These are phyloP conservation scores for Lenzites betulinus DNA, from an alignment of 768 basidiomycete genomes.

Conservation along the genomic window DNA sequence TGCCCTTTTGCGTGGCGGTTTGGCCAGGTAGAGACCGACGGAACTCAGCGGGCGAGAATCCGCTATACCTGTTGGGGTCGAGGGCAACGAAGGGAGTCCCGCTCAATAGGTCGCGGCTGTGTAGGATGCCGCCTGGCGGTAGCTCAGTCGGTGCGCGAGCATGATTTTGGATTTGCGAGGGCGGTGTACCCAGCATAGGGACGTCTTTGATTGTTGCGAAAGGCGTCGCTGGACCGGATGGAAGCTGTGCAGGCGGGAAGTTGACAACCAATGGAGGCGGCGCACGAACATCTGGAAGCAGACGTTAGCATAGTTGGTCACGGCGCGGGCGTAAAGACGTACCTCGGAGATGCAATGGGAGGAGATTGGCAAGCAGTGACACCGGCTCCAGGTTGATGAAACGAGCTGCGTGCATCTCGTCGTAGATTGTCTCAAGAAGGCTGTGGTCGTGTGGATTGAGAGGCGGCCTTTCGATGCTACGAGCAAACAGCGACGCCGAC, in stretches of 20 bases:
- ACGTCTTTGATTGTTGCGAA: not conserved
- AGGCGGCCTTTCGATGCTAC: slow-evolving; percentile 29
- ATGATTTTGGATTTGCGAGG: slow-evolving; percentile 1
- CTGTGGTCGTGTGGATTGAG: slow-evolving; percentile 68
- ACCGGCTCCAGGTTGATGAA: slow-evolving; percentile 71
- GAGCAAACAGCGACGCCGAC: slow-evolving; percentile 9
- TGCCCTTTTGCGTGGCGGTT: not conserved
- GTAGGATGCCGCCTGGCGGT: not conserved
- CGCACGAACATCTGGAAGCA: slow-evolving; percentile 57
- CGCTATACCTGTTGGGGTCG: slow-evolving; percentile 21
- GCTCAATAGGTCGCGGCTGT: slow-evolving; percentile 6
- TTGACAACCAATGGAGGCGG: slow-evolving; percentile 62
- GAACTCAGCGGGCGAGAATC: slow-evolving; percentile 17
- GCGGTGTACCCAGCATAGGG: not conserved
- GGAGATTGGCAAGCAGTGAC: slow-evolving; percentile 56
- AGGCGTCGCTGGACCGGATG: slow-evolving; percentile 34
- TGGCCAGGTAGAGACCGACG: not conserved
- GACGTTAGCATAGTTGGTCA: not conserved
- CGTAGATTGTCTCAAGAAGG: slow-evolving; percentile 63
- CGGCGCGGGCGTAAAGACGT: slow-evolving; percentile 15
- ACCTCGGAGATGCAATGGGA: slow-evolving; percentile 68
- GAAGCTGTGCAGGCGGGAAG: slow-evolving; percentile 40
- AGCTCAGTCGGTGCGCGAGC: not conserved
- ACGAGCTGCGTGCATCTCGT: slow-evolving; percentile 63
- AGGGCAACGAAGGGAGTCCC: slow-evolving; percentile 14